Base-by-base conservation (phyloP, 345 rosid genomes). In the Populus pruinosa region DNA sequence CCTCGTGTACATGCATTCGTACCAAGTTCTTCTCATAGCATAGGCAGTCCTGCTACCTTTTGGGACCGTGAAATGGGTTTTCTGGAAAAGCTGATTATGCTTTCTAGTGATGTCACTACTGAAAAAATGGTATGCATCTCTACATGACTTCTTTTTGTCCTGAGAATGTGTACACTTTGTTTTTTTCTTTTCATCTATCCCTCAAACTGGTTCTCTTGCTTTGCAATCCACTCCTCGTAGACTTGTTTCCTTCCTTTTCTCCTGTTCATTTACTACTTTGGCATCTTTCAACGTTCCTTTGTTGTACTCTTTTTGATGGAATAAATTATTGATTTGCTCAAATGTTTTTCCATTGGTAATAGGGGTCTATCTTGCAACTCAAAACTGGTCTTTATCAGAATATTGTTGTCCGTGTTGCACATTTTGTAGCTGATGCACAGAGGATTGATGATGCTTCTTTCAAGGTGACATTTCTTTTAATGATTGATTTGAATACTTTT, bases 81-180 rank as follows among this genome's bases (percentile, higher is more conserved):
- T 82, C 89, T 93, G 74, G 92, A 92, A 84, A 91, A 91, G 81
- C 69, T 95, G 83, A 86, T 90, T 82, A 73, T 88, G 55, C 69
- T 80, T 81, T 81, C 88, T 82, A 76, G 80, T 81, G 86, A 83
- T 35, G 77, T 71, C 49, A 78, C 77, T 76, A 74, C 86, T 27
- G 83, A 79, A 87, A 87, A 87, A 41, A 89, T 85, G 90, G 83
- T 81, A 78, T 36, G 65, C 43, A 20, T 83, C 61, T 33, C 17
- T 8, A 21, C 73, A 8, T 68, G 55, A 67, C 13, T 76, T 67
- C 21, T 29, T 20, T 76, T 13, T 20, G n/a, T 5, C 12, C 3
- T 43, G 53, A 14, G 20, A 47, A 47, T 47, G 53, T 47, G 17
- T 47, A 47, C 53, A 47, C 18, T 14, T 13, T 16, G 18, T 13